These are phyloP conservation scores for Penicillium bialowiezense DNA, from an alignment of 495 filamentous ascomycete species.

Conservation along the genomic window DNA sequence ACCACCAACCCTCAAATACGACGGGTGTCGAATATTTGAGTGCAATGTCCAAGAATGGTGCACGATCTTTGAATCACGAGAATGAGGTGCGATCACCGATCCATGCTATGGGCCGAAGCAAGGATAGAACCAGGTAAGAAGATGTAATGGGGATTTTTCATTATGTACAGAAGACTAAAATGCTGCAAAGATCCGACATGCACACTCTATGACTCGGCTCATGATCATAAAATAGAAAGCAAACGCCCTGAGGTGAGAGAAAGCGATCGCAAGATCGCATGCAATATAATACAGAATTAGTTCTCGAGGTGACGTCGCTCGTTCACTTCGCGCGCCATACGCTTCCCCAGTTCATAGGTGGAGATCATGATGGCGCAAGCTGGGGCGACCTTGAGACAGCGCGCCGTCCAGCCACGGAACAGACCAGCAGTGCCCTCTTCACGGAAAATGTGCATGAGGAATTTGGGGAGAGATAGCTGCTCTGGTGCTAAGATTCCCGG, in stretches of 20 bases:
- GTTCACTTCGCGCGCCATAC: conserved; percentile 76
- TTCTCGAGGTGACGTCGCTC: conserved; percentile 48
- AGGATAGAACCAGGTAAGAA: too few species aligned
- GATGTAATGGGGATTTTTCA: neutral
- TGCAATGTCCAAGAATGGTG: too few species aligned
- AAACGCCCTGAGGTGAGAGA: conserved; percentile 9
- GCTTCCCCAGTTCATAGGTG: conserved; percentile 93
- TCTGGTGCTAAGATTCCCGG: conserved; percentile 56
- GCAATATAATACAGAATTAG: conserved; percentile 22
- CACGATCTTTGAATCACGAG: too few species aligned
- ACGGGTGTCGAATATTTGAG: too few species aligned
- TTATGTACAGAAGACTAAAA: conserved; percentile 2
- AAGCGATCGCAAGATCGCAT: conserved; percentile 23
- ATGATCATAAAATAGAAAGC: conserved; percentile 22
- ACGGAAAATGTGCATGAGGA: conserved; percentile 83
- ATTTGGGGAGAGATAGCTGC: conserved; percentile 68
- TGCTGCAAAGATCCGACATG: neutral
- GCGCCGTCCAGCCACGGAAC: conserved; percentile 85
- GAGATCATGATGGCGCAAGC: conserved; percentile 99
- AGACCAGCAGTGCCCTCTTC: conserved; percentile 78
- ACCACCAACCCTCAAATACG: too few species aligned
- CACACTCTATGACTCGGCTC: conserved; percentile 28
- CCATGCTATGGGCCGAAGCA: too few species aligned
- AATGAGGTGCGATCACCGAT: too few species aligned
- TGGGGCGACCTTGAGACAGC: conserved; percentile 91